A percentile compares a stretch with the other conserved stretches of the same genome.
Evolutionary conservation across 192 early-diverging fungal species (phyloP).

Genomic region (Funneliformis geosporum): DNA sequence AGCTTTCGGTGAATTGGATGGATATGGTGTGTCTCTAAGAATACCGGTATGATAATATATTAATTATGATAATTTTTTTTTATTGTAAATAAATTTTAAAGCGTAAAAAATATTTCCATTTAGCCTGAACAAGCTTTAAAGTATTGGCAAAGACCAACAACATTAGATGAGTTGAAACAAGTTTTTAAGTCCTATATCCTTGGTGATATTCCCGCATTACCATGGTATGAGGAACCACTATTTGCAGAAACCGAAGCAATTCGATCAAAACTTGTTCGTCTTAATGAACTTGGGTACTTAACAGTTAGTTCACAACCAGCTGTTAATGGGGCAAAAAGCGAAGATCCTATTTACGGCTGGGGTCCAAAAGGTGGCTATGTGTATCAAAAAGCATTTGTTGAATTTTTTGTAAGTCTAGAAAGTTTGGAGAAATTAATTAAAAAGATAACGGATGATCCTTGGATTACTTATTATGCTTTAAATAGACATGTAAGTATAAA

Average conservation of each 20-base stretch:
- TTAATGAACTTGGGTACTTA: slow-evolving; percentile 82
- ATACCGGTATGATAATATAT: slow-evolving; percentile 47
- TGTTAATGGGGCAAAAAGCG: slow-evolving; percentile 81
- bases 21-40: slow-evolving; percentile 75
- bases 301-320: slow-evolving; percentile 97
- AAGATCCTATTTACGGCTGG: slow-evolving; percentile 84
- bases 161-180: slow-evolving; percentile 65
- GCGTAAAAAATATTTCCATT: slow-evolving; percentile 48
- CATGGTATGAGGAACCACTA: slow-evolving; percentile 85
- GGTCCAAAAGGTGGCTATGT: slow-evolving; percentile 95
- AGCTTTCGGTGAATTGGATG: slow-evolving; percentile 65
- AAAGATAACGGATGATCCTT: slow-evolving; percentile 63
- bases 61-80: slow-evolving; percentile 46
- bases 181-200: slow-evolving; percentile 88
- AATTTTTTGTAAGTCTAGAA: slow-evolving; percentile 84
- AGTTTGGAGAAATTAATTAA: slow-evolving; percentile 67
- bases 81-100: slow-evolving; percentile 43
- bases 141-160: slow-evolving; percentile 79
- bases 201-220: slow-evolving; percentile 75
- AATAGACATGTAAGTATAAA: slow-evolving; percentile 57
- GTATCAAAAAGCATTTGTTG: slow-evolving; percentile 98
- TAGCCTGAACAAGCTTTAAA: slow-evolving; percentile 59
- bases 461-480: slow-evolving; percentile 90
- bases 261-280: slow-evolving; percentile 61
- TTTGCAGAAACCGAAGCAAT: slow-evolving; percentile 76